A percentile compares a stretch with the other conserved stretches of the same genome.
Conservation (phyloP, 805 yeast genomes). For the Yarrowia yakushimensis region DNA sequence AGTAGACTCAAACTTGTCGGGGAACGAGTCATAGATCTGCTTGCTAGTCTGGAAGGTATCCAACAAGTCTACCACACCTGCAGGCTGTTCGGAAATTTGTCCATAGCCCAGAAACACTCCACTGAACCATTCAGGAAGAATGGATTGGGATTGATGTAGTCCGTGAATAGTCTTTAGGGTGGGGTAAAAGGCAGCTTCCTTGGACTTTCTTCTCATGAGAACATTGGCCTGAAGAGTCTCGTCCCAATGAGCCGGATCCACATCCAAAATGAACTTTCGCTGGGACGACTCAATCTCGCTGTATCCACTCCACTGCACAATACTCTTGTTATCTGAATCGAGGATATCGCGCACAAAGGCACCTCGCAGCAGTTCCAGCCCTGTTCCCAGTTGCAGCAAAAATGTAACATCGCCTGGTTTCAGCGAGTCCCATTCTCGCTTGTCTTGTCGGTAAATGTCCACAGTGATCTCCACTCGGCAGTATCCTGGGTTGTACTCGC, state of each 20-base stretch:
- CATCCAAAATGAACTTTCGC: constrained; percentile 31
- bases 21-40: constrained; percentile 29
- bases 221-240: constrained; percentile 27
- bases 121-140: constrained; percentile 40
- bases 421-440: constrained; percentile 36
- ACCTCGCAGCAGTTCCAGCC: constrained; percentile 31
- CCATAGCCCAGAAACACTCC: constrained; percentile 40
- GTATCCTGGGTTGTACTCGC: constrained; percentile 30
- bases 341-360: constrained; percentile 34
- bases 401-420: constrained; percentile 33
- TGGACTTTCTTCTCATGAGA: constrained; percentile 33
- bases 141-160: not conserved
- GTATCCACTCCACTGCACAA: constrained; percentile 8
- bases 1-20: constrained; percentile 7
- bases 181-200: constrained; percentile 32
- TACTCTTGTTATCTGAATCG: constrained; percentile 30
- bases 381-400: constrained; percentile 31
- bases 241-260: constrained; percentile 31
- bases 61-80: constrained; percentile 30
- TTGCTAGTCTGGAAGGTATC: constrained; percentile 32
- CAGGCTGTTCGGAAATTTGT: constrained; percentile 25
- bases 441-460: constrained; percentile 29
- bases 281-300: constrained; percentile 13
- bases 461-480: constrained; percentile 34
- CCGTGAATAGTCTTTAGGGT: constrained; percentile 28